Evolutionary conservation across 2,329 filamentous ascomycete species (phyloP), one percentile per base, ranked within the genome.

Genomic region (Hypoxylon sp.): DNA sequence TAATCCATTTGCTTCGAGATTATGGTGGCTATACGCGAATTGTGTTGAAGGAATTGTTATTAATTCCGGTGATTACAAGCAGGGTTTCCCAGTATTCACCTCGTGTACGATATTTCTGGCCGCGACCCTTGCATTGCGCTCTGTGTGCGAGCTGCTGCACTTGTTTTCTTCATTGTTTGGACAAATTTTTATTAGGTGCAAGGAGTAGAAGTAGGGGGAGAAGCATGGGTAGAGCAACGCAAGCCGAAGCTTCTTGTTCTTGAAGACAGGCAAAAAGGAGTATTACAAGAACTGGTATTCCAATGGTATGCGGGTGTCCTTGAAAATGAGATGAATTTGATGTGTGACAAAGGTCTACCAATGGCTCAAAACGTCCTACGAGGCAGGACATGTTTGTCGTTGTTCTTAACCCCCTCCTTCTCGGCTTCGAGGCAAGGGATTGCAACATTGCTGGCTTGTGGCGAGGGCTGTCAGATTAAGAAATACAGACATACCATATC

Each of bases 201-300:
- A 67, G 70, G 67, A 70, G 72, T 74, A 71, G 72, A 72, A 67
- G 51, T 55, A 55, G 37, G 46, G 31, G 50, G 42, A 8, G 15
- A 11, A 3, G 24, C 39, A 44, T 11, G n/a, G 46, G 54, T 60
- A 66, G 55, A 67, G 44, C 29, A 56, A 54, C 39, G 31, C 62
- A 35, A 60, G 46, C 29, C 54, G 48, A 53, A 24, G 35, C 53
- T 48, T 58, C 21, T 52, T 51, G 24, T 56, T 56, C 39, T 52
- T 37, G 53, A 24, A 67, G 39, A 42, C 11, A 31, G 51, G 29
- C 52, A 47, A 64, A n/a, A 47, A 67, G 57, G n/a, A 63, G n/a
- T 59, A 57, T 59, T 31, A 44, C 29, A 27, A 53, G 24, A 32
- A 35, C 48, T n/a, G 27, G 21, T 52, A 6, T 47, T 32, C 13